Base-by-base conservation (phyloP, 805 yeast genomes). In the Metschnikowia santaceciliae region DNA sequence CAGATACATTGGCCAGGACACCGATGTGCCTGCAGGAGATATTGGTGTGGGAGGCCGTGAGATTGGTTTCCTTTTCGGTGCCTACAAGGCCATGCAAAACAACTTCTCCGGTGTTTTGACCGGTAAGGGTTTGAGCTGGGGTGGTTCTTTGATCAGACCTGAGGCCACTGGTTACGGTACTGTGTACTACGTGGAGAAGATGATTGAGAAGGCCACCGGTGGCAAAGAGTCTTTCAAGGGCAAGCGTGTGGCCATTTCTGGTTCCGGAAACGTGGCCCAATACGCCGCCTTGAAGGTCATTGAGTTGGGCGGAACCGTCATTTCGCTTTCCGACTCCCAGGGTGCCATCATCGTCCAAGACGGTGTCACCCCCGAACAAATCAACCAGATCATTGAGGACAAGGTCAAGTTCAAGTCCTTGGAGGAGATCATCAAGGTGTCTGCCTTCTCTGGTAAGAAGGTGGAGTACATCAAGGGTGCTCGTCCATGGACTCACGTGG, bases 21-120 rank as follows among this genome's bases (percentile, higher is more conserved):
- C 96, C 54, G 99, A 92, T 77, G 97, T 94, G 50, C 99, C 99
- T 69, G 99, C 99, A 61, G 99, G 99, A 75, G 99, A 92, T 76
- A 92, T 92, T 72, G 96, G 96, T 81, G 96, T 90, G 58, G 96
- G 97, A 78, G 98, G 97, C 65, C 83, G 95, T 74, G 96, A 90
- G 78, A 80, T 90, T 59, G 96, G 97, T 63, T 92, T 72, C 88
- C 77, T 92, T 70, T 94, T 90, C 64, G 99, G 99, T 76, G 97
- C 97, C 62, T 92, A 88, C 90, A 90, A 90, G 82, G 79, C 81
- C 65, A 80, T 81, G 83, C 86, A 81, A 75, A 92, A 92, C 85
- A 79, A 84, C 68, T 92, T 90, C 86, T 92, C 92, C 72, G 98
- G 98, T 81, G 95, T 92, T 48, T 81, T 92, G 64, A 92, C 99